These are phyloP conservation scores for Achaetomiella virescens DNA, from an alignment of 495 filamentous ascomycete species.

Conservation along the genomic window DNA sequence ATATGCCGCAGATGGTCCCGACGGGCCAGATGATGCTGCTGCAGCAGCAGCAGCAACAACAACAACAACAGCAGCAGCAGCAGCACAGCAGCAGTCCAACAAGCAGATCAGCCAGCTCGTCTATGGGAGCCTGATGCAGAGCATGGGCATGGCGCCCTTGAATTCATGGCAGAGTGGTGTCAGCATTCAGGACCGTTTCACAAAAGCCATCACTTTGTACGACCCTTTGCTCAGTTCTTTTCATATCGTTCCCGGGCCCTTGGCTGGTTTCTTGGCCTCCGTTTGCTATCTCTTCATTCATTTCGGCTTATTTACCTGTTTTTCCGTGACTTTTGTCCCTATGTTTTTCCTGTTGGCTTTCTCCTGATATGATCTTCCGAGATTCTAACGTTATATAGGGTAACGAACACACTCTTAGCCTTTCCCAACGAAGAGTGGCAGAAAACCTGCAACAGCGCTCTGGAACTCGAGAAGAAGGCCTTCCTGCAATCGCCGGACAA, in stretches of 20 bases:
- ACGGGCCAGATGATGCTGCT: slow-evolving; percentile 33
- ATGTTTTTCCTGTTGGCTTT: too few species aligned
- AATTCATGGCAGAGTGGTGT: slow-evolving; percentile 33
- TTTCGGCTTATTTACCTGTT: too few species aligned
- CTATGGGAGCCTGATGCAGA: slow-evolving; percentile 12
- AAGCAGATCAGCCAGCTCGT: slow-evolving; percentile 6
- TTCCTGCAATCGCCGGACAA: slow-evolving; percentile 39
- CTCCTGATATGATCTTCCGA: neutral
- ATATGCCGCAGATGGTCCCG: slow-evolving; percentile 39
- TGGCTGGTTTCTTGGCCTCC: neutral
- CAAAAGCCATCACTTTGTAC: slow-evolving; percentile 34
- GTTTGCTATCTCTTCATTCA: too few species aligned
- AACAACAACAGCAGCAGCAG: slow-evolving; percentile 26
- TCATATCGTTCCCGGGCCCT: slow-evolving; percentile 2
- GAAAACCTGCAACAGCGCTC: slow-evolving; percentile 26
- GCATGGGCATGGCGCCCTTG: slow-evolving; percentile 15
- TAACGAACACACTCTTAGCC: slow-evolving; percentile 38
- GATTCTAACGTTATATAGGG: slow-evolving; percentile 26
- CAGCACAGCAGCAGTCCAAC: slow-evolving; percentile 25
- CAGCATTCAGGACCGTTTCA: slow-evolving; percentile 24
- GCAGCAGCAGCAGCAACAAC: slow-evolving; percentile 26
- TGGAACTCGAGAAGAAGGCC: slow-evolving; percentile 38
- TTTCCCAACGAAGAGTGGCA: slow-evolving; percentile 28
- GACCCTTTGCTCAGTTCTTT: slow-evolving; percentile 3
- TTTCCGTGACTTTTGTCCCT: too few species aligned